Conservation (phyloP, 768 basidiomycete genomes). For the Tylopilus plumbeoviolaceoides region DNA sequence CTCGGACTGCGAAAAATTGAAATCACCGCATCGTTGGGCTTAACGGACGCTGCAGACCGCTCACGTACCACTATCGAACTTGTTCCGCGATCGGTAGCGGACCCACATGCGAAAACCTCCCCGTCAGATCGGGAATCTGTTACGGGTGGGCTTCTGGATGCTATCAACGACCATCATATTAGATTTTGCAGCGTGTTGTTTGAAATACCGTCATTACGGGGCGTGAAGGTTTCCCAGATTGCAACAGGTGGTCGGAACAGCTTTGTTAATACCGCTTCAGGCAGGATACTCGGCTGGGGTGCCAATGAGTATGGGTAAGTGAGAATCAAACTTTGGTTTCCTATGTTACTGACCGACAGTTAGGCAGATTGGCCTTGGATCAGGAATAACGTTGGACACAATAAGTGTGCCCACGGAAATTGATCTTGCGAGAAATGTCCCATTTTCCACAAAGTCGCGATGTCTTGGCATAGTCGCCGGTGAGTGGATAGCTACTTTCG, state of each 20-base stretch:
- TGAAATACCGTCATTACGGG: slow-evolving; percentile 71
- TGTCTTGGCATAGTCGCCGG: slow-evolving; percentile 69
- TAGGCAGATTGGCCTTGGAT: slow-evolving; percentile 81
- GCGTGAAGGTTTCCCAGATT: slow-evolving; percentile 60
- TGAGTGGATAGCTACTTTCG: slow-evolving; percentile 20
- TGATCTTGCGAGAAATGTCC: slow-evolving; percentile 57
- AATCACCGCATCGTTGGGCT: slow-evolving; percentile 34
- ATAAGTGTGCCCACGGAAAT: slow-evolving; percentile 86
- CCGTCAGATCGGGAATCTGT: slow-evolving; percentile 33
- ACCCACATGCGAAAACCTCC: slow-evolving; percentile 47
- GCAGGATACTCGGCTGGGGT: slow-evolving; percentile 83
- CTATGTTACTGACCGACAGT: slow-evolving; percentile 1
- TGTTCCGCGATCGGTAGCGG: slow-evolving; percentile 49
- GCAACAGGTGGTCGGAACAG: slow-evolving; percentile 71
- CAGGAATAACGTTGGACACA: slow-evolving; percentile 54
- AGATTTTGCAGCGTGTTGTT: slow-evolving; percentile 67
- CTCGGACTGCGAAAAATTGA: slow-evolving; percentile 71
- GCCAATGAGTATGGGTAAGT: slow-evolving; percentile 81
- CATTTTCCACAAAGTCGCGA: slow-evolving; percentile 47
- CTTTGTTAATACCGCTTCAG: slow-evolving; percentile 63
- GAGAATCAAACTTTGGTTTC: not conserved
- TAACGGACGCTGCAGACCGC: slow-evolving; percentile 11
- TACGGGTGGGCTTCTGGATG: slow-evolving; percentile 26
- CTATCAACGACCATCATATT: slow-evolving; percentile 40
- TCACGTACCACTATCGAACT: slow-evolving; percentile 48